Evolutionary conservation across 139 green algal genomes (phyloP), one percentile per base, ranked within the genome.

Genomic region (Haematococcus lacustris): DNA sequence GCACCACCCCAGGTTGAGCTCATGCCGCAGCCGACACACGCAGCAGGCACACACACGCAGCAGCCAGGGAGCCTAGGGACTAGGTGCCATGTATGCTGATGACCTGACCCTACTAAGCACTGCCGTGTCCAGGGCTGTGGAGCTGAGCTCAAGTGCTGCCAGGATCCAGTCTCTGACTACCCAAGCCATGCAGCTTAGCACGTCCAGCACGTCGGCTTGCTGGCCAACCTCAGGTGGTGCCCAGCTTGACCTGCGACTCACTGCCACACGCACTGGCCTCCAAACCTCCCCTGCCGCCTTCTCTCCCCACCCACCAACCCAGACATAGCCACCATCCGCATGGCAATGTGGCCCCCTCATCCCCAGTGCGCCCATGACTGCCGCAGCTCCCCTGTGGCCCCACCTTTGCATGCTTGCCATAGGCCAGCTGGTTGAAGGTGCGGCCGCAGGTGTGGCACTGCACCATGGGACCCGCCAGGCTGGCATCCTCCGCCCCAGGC

Each of bases 321-420:
- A 7, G 9, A 3, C 7, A 26, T 50, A 43, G 7, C 9, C 5
- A 13, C 62, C 7, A 65, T 13, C 57, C 21, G 23, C 5, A 33
- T 5, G 5, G 57, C 57, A 37, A 13, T 65, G 9, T 13, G 26
- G 5, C 23, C 9, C 6, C 33, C 32, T 43, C 4, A 28, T 47
- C 9, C 6, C 7, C 3, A n/a, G 9, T 28, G 26, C 43, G 4
- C 32, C 32, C 7, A 50, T 5, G 43, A 34, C 23, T n/a, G 13
- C 23, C 37, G 33, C 17, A 5, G 9, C 43, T 3, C 9, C 9
- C 7, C 25, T 5, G 25, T 3, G 30, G 5, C 7, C 63, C 5
- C 39, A 71, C 75, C 75, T 80, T 80, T 21, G 75, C 70, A 62
- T 80, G 75, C 53, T 80, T 80, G 26, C 33, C n/a, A 38, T 73